These are phyloP conservation scores for Penicillium oxalicum DNA, from an alignment of 2,329 filamentous ascomycete species.

Conservation along the genomic window DNA sequence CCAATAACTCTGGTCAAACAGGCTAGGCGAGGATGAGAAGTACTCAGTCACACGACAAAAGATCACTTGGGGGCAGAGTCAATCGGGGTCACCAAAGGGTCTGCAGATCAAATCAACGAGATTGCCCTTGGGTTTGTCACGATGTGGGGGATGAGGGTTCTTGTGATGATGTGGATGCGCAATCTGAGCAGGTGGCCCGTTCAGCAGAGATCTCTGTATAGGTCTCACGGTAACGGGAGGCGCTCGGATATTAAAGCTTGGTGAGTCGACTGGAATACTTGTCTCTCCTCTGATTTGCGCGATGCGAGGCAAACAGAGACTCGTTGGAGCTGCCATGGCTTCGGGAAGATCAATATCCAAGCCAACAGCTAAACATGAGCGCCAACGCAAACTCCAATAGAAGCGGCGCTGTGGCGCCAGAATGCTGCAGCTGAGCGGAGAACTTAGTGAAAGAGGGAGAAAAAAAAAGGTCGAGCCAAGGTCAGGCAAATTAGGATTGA, in stretches of 20 bases:
- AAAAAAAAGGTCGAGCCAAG: too few relatives aligned
- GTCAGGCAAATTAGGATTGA: too few relatives aligned
- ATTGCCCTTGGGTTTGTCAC: too few relatives aligned
- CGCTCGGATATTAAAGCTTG: conserved; percentile 22
- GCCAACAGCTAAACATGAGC: background rate
- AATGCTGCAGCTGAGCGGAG: conserved; percentile 10
- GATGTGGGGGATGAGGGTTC: too few relatives aligned
- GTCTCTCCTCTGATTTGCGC: conserved; percentile 7
- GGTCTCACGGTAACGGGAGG: conserved; percentile 11
- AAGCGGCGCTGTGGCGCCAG: conserved; percentile 13
- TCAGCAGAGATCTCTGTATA: background rate
- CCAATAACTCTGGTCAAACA: conserved; percentile 8
- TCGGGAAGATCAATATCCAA: background rate
- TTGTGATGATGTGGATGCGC: too few relatives aligned
- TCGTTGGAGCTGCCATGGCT: conserved; percentile 6
- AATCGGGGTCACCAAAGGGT: background rate
- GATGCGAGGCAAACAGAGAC: conserved; percentile 1
- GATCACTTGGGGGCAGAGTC: background rate
- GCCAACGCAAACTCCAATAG: conserved; percentile 8
- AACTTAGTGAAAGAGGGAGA: background rate
- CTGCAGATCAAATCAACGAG: too few relatives aligned
- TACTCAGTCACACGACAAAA: background rate
- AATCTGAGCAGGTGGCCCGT: too few relatives aligned
- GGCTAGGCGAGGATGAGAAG: conserved; percentile 1
- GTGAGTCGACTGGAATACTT: conserved; percentile 1